Evolutionary conservation across 495 filamentous ascomycete species (phyloP).

Genomic region (Aspergillus egyptiacus): DNA sequence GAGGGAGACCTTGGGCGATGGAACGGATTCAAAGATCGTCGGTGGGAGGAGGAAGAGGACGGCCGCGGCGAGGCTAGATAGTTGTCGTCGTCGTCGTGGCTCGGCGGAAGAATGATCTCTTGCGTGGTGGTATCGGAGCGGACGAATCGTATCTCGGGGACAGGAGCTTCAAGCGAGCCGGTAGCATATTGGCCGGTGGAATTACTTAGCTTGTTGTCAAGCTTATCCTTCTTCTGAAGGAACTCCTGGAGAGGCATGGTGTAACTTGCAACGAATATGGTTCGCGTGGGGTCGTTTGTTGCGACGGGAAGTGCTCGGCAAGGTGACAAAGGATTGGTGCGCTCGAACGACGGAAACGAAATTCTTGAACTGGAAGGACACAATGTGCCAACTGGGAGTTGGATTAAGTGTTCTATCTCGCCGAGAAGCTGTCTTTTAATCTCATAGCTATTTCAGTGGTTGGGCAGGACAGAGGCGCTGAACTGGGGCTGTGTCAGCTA

Average conservation of each 20-base stretch:
- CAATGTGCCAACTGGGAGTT: background rate
- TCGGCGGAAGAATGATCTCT: conserved; percentile 67
- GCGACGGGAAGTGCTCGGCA: background rate
- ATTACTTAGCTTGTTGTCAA: conserved; percentile 40
- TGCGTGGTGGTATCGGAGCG: conserved; percentile 75
- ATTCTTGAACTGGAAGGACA: no score
- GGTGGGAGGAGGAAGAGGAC: conserved; percentile 33
- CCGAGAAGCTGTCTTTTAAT: background rate
- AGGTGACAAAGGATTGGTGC: background rate
- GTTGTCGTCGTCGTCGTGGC: conserved; percentile 38
- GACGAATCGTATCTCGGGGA: conserved; percentile 76
- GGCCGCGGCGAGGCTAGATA: conserved; percentile 16
- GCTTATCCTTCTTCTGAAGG: conserved; percentile 66
- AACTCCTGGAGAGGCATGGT: conserved; percentile 70
- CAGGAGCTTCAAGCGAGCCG: conserved; percentile 16
- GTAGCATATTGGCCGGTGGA: conserved; percentile 13
- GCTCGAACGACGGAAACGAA: no score
- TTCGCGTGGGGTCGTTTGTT: conserved; percentile 10
- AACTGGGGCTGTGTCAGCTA: conserved; percentile 11
- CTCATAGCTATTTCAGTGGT: background rate
- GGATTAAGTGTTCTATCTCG: background rate
- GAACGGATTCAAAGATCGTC: conserved; percentile 45
- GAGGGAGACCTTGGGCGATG: conserved; percentile 40
- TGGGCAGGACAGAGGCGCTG: conserved; percentile 1
- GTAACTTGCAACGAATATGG: conserved; percentile 17